Base-by-base conservation (phyloP, 129 eudicot genomes). In the Flaveria sonorensis region DNA sequence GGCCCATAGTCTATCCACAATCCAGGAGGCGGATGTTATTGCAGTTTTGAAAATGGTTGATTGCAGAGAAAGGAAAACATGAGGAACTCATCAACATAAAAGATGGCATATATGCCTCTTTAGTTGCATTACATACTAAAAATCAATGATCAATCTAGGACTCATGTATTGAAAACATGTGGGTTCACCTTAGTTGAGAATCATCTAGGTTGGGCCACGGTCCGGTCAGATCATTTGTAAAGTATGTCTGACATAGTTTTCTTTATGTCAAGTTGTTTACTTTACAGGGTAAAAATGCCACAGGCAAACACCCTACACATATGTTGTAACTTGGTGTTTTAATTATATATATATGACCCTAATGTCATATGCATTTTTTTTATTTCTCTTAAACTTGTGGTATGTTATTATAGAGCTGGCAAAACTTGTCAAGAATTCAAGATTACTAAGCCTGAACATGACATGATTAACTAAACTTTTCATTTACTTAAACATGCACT, bases 1-100 rank as follows among this genome's bases (percentile, higher is more conserved):
- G 61, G 85, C 85, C 52, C 85, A 81, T 3, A 50, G 81, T 53
- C 50, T 76, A 28, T 76, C 81, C 43, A 81, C 85, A 5, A 81
- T 81, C 14, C 70, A 43, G 0, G 81, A 78, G 3, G 85, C 81
- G 0, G 85, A 81, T 42, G 78, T 61, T 21, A 81, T 75, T 26
- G 77, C 72, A 0, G 85, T 81, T 7, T 47, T 81, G 7, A 75
- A 39, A 71, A 81, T 70, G 81, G 85, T 74, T 50, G 18, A 61
- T 81, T 62, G 78, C 43, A 1, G 85, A 81, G 74, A 76, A 52
- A 48, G 81, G 85, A 20, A 81, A 70, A 36, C 85, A 81, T 62
- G 81, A 76, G 21, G 50, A 70, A 21, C 62, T 81, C 8, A 52
- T 76, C 0, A 76, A 63, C 12, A 70, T 70, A 0, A 62, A 81